These are phyloP conservation scores for Penicillium arizonense DNA, from an alignment of 495 filamentous ascomycete species.

Conservation along the genomic window DNA sequence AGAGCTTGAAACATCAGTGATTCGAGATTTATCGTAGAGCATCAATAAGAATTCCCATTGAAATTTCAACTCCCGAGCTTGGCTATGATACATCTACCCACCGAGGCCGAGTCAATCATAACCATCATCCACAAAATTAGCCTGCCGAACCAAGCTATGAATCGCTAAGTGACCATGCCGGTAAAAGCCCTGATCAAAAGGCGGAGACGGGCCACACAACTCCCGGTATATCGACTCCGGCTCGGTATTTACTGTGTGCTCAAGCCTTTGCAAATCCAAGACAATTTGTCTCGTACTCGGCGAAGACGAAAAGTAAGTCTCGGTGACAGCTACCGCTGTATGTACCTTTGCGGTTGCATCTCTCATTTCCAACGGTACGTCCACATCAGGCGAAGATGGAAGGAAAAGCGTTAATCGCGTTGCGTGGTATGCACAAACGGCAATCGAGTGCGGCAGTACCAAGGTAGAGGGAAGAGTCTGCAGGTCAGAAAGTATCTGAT, in stretches of 20 bases:
- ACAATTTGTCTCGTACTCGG: constrained; percentile 1
- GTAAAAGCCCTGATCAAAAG: constrained; percentile 8
- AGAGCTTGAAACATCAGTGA: too few relatives aligned
- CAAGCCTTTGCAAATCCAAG: constrained; percentile 6
- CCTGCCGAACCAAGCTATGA: constrained; percentile 18
- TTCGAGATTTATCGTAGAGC: not conserved
- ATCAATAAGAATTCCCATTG: not conserved
- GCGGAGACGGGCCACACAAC: constrained; percentile 1
- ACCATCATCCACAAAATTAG: constrained; percentile 18
- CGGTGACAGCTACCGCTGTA: not conserved
- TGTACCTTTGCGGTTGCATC: constrained; percentile 2
- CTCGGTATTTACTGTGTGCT: not conserved
- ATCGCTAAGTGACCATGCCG: constrained; percentile 17
- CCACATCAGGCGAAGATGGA: not conserved
- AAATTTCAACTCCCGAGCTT: not conserved
- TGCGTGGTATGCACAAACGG: constrained; percentile 19
- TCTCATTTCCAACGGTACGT: not conserved
- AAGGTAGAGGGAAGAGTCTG: not conserved
- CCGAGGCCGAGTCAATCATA: constrained; percentile 1
- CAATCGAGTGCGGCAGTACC: constrained; percentile 11
- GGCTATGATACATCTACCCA: too few relatives aligned
- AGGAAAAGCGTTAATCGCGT: constrained; percentile 15
- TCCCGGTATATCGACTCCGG: constrained; percentile 4
- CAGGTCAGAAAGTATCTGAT: constrained; percentile 2
- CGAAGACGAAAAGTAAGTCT: constrained; percentile 2